Evolutionary conservation across 345 rosid genomes (phyloP), one percentile per base, ranked within the genome.

Genomic region (Populus deltoides): DNA sequence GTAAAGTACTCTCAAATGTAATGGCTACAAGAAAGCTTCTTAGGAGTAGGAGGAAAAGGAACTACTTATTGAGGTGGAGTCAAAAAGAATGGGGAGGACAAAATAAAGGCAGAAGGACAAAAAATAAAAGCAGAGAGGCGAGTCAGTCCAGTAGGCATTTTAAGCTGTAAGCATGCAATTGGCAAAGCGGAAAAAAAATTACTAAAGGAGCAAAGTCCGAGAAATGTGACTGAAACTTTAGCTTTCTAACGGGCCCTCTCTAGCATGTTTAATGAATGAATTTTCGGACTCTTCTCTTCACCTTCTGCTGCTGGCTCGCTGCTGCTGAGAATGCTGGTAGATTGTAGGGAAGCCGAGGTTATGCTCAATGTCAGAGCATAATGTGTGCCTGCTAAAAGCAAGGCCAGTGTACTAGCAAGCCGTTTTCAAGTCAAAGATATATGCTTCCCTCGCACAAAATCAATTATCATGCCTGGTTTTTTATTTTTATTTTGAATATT

Each of bases 311-410:
- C 71, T n/a, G 51, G 49, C 49, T 39, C 24, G 27, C 51, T 22
- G 59, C 71, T 35, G 69, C 53, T 27, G 39, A 68, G 11, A 65
- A 13, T 70, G 59, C 78, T 38, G 53, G 24, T 29, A 43, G 24
- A 59, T 79, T 29, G 47, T 5, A 62, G 68, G 74, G 67, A 41
- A 27, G 72, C 76, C 61, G 68, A 74, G 85, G 47, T 82, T 71
- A 49, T 65, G 39, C 22, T 18, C 43, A 38, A 18, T 74, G 79
- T 78, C 81, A 75, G 81, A 63, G 35, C 33, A 73, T 73, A 62
- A 36, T 73, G 75, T 22, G 24, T 71, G 66, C 76, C 47, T 78
- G 72, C 70, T 36, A 71, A 72, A 27, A 41, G 53, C 35, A 15
- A 35, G 75, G 65, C 69, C 51, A 47, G 18, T 47, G 17, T 47